These are phyloP conservation scores for Pythium oligandrum DNA, from an alignment of 352 stramenopile genomes.

Conservation along the genomic window DNA sequence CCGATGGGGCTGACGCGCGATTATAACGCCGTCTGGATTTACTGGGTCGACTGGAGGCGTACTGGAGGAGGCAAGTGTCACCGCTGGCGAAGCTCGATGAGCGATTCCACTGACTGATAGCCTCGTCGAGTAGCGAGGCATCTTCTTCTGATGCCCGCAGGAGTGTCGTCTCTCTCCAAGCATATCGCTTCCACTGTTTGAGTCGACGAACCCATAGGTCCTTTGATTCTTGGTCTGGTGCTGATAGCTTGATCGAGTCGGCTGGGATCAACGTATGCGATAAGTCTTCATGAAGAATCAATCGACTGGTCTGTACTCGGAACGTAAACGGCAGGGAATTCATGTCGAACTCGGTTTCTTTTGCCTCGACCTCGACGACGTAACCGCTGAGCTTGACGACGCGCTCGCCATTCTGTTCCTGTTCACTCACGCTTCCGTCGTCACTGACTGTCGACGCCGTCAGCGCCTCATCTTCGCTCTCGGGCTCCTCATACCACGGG, in stretches of 20 bases:
- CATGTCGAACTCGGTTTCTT: conserved; percentile 34
- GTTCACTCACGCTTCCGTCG: conserved; percentile 8
- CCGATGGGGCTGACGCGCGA: no score
- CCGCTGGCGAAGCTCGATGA: no score
- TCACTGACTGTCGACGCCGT: conserved; percentile 5
- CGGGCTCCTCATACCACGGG: neutral
- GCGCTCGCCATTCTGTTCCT: conserved; percentile 25
- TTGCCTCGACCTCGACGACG: conserved; percentile 54
- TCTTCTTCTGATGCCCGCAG: conserved; percentile 37
- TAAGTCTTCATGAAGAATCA: conserved; percentile 31
- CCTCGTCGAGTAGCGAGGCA: no score
- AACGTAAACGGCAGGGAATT: conserved; percentile 49
- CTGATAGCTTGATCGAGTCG: conserved; percentile 54
- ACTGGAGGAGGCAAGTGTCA: no score
- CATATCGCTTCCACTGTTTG: conserved; percentile 61
- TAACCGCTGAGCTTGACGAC: conserved; percentile 58
- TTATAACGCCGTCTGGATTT: no score
- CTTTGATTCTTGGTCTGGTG: conserved; percentile 35
- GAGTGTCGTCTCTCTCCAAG: conserved; percentile 50
- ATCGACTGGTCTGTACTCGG: conserved; percentile 44
- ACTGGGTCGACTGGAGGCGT: no score
- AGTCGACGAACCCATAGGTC: conserved; percentile 65
- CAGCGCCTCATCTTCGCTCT: conserved; percentile 21
- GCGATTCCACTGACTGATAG: no score
- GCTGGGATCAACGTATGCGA: conserved; percentile 21